These are phyloP conservation scores for Lactifluus subvellereus DNA, from an alignment of 768 basidiomycete genomes.

Conservation along the genomic window DNA sequence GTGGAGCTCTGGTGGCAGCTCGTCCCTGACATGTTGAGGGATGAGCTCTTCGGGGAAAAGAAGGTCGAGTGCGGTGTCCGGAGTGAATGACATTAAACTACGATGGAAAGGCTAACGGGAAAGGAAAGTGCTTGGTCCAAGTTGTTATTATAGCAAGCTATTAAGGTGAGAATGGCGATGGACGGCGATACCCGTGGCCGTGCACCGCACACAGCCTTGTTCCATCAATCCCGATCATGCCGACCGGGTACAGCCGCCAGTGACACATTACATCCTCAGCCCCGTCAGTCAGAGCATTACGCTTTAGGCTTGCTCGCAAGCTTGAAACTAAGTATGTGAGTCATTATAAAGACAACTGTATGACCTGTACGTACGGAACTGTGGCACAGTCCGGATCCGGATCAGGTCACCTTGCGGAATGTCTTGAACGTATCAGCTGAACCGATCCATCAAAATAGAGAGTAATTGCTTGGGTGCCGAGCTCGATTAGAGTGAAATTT, in stretches of 20 bases:
- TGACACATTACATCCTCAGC: background rate
- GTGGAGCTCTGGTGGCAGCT: slow-evolving; percentile 61
- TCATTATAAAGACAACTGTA: too few species aligned
- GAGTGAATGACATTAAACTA: slow-evolving; percentile 42
- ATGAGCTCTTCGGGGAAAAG: slow-evolving; percentile 72
- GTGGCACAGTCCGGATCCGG: background rate
- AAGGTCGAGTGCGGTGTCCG: slow-evolving; percentile 66
- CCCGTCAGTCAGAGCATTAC: too few species aligned
- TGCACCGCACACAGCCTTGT: too few species aligned
- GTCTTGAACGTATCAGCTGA: background rate
- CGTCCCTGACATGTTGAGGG: slow-evolving; percentile 51
- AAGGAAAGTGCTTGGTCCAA: background rate
- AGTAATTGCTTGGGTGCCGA: background rate
- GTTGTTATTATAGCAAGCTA: background rate
- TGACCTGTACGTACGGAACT: too few species aligned
- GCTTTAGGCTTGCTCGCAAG: too few species aligned
- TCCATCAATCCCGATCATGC: too few species aligned
- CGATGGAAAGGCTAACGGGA: background rate
- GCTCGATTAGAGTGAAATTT: background rate
- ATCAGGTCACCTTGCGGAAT: background rate
- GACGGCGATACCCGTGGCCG: too few species aligned
- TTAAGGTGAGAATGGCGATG: too few species aligned
- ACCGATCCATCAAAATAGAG: background rate
- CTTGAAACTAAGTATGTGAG: too few species aligned
- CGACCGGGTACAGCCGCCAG: background rate